Evolutionary conservation across 1,284 basidiomycete genomes (phyloP), one percentile per base, ranked within the genome.

Genomic region (Cystobasidiaceae sp.): DNA sequence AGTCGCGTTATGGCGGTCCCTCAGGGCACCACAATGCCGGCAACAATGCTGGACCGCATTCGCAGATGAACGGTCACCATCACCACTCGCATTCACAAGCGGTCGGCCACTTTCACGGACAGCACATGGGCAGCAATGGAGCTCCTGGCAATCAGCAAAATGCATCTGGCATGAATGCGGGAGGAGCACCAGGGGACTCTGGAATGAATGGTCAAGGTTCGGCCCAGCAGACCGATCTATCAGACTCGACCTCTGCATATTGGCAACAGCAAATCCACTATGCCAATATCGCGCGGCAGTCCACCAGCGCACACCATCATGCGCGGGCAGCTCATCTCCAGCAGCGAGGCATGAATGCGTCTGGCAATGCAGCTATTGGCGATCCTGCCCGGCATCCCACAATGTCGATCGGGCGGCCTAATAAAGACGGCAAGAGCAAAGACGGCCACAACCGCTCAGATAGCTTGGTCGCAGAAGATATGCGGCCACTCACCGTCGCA

Each of bases 321-420:
- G 82, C 82, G 15, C 75, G 82, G 27, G 80, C 82, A 21, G 81
- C 82, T 15, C 81, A 82, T 34, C 77, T 83, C 60, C 80, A 81
- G 9, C 80, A 80, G 5, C 75, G 82, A 34, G 80, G 79, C 60
- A 77, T 78, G 33, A 78, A 79, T 57, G 80, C 79, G 64, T 74
- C 78, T 67, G 76, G 77, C 8, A 73, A 77, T 28, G 77, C 79
- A n/a, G 73, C 73, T 65, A 81, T 78, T 69, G 77, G 76, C 63
- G 81, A 78, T 74, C 80, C 78, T 25, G 66, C 67, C 28, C 61
- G 67, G 21, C 68, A 54, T 68, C 19, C 65, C 64, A 23, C 70
- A 73, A 32, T 69, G 68, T 25, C 69, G 41, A n/a, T 68, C 54
- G 39, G 60, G 48, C 52, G 72, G 69, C 65, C 57, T 13, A 41